Evolutionary conservation across 2,329 filamentous ascomycete genomes (phyloP), one percentile per base, ranked within the genome.

Genomic region (Colletotrichum lupini): DNA sequence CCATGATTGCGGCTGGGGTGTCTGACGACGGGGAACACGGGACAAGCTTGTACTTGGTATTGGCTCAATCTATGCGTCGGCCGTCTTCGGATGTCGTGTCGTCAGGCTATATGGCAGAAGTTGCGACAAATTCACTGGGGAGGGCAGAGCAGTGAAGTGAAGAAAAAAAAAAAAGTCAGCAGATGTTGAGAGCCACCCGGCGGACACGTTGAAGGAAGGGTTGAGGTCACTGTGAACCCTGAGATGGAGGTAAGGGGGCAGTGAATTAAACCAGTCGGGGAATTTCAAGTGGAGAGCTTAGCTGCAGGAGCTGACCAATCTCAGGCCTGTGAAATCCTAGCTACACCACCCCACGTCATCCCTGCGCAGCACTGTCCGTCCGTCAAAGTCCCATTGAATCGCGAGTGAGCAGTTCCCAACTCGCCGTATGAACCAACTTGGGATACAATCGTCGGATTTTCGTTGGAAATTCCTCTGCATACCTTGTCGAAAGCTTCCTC

Each of bases 1-100:
- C 91, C 91, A 93, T 93, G 72, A 72, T 81, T 61, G 57, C 60
- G 49, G 57, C 58, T 28, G 46, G 32, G 19, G 26, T 49, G 32
- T 65, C 42, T 73, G 46, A 32, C 49, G 65, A 37, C 53, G 61
- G 57, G 56, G 46, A 58, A 30, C 11, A 49, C 35, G 24, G 14
- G 26, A 59, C 14, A 46, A 19, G 61, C n/a, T 59, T 9, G 24
- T 49, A 11, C 5, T 19, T 52, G 28, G 22, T 30, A 24, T 46
- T 42, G 22, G 32, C 7, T 24, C 37, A 37, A 22, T 52, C 37
- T 28, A 53, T 19, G 24, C 11, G 19, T 73, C 32, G 56, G 19
- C 49, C 24, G 42, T 46, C n/a, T 46, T 70, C 57, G 22, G 9
- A 22, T 24, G 5, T 8, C 30, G 55, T 28, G 70, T 60, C 46